Base-by-base conservation (phyloP, 129 eudicot species). In the Lactuca saligna region DNA sequence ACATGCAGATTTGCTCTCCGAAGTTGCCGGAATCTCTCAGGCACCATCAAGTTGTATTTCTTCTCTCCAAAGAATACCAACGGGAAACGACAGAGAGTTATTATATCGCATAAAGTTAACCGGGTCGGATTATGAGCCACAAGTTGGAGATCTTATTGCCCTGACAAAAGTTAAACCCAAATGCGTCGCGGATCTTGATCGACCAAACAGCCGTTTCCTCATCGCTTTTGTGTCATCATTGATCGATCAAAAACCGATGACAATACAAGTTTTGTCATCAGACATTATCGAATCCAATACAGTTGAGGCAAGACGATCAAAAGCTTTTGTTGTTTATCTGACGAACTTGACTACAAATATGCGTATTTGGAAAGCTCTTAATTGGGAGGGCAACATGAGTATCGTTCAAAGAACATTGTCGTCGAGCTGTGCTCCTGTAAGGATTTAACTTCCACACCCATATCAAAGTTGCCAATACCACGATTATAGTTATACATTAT, bases 321-420 rank as follows among this genome's bases (percentile, higher is more conserved):
- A 37, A n/a, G 66, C 58, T 14, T 87, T 68, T 63, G 84, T 54
- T 17, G 89, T 84, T 29, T 72, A 58, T 69, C 85, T 90, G 42
- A 57, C 80, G 13, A 90, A 90, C 50, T 38, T 85, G 85, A 82
- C 87, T 0, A 90, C 97, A 9, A 82, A 90, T 58, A 50, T 55
- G 3, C 91, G 95, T 14, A 90, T 90, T 46, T 87, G 91, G 89
- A 20, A 57, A 37, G 91, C 89, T 42, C 65, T 90, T 76, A 61
- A 81, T 74, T 49, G 70, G 8, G 17, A 73, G 6, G 63, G 7
- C 14, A 80, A 69, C 66, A 17, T 58, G 77, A 77, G 53, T 6
- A 41, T 90, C 62, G 61, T 86, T 32, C 16, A 60, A 14, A 65
- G 55, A 49, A 75, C 81, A n/a, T 77, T 90, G 56, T 65, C 20